These are phyloP conservation scores for Serendipita vermifera DNA, from an alignment of 768 basidiomycete species.

Conservation along the genomic window DNA sequence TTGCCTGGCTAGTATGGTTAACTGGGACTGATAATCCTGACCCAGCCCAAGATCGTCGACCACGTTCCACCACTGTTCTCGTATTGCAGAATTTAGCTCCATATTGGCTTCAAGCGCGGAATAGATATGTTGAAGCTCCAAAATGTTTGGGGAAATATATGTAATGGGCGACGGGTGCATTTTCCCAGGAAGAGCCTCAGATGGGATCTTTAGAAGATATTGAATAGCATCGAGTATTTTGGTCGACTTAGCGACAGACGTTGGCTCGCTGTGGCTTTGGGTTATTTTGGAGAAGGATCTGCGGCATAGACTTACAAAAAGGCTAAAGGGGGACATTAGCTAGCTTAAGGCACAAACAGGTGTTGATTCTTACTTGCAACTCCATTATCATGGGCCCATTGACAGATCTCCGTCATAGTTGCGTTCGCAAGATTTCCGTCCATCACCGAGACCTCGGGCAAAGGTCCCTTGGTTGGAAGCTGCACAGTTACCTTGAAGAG, in stretches of 20 bases:
- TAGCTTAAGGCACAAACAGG: conserved; percentile 8
- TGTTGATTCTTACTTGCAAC: not conserved
- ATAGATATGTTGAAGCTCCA: conserved; percentile 48
- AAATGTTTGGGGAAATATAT: conserved; percentile 71
- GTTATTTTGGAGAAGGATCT: conserved; percentile 10
- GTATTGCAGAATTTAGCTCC: conserved; percentile 34
- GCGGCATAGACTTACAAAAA: conserved; percentile 48
- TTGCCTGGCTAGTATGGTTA: conserved; percentile 45
- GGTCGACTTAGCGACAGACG: conserved; percentile 70
- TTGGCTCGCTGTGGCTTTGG: conserved; percentile 61
- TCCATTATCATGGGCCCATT: conserved; percentile 5
- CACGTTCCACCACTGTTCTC: conserved; percentile 46
- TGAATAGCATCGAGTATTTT: conserved; percentile 35
- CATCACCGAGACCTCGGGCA: conserved; percentile 47
- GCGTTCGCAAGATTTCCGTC: conserved; percentile 65
- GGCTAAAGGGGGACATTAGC: conserved; percentile 29
- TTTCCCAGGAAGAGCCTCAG: conserved; percentile 26
- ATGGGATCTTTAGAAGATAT: conserved; percentile 34
- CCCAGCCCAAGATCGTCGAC: conserved; percentile 56
- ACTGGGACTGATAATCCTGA: conserved; percentile 48
- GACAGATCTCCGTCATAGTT: conserved; percentile 40
- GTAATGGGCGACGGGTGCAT: conserved; percentile 37
- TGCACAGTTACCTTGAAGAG: conserved; percentile 34
- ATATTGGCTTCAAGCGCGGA: conserved; percentile 28
- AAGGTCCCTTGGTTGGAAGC: conserved; percentile 45